Conservation (phyloP, 208 protist species). For the Tritrichomonas foetus region DNA sequence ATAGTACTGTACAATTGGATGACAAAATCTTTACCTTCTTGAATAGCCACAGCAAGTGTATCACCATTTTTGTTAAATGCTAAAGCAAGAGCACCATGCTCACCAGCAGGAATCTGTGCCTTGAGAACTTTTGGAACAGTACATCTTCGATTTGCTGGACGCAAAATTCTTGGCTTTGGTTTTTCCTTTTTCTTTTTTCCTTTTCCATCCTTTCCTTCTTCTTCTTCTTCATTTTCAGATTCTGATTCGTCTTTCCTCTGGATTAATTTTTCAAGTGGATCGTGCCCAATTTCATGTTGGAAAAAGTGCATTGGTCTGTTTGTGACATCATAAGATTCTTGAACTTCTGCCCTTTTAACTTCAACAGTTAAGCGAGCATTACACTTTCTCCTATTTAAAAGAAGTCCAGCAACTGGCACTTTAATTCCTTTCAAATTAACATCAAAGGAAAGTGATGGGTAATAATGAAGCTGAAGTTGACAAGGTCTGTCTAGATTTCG, state of each 20-base stretch:
- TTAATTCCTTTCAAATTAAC: neutral
- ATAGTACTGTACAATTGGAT: neutral
- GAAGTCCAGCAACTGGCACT: neutral
- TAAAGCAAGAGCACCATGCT: neutral
- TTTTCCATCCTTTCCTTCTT: neutral
- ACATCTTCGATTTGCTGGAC: slow-evolving; percentile 9
- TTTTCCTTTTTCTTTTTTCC: neutral
- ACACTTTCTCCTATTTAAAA: neutral
- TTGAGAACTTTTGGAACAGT: neutral
- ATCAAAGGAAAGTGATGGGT: slow-evolving; percentile 14
- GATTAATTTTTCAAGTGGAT: neutral
- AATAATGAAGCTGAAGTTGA: neutral
- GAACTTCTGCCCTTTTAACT: neutral
- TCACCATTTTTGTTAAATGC: neutral
- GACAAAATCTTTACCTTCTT: neutral
- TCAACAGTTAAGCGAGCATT: neutral
- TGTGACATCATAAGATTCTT: neutral
- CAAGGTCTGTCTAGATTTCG: neutral
- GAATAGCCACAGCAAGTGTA: neutral
- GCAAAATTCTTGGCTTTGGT: neutral
- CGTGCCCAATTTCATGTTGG: neutral
- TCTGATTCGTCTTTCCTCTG: neutral
- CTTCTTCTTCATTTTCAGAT: neutral
- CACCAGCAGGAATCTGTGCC: neutral
- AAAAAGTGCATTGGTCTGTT: neutral